Evolutionary conservation across 352 stramenopile species (phyloP).

Genomic region (Phytopythium boreale): DNA sequence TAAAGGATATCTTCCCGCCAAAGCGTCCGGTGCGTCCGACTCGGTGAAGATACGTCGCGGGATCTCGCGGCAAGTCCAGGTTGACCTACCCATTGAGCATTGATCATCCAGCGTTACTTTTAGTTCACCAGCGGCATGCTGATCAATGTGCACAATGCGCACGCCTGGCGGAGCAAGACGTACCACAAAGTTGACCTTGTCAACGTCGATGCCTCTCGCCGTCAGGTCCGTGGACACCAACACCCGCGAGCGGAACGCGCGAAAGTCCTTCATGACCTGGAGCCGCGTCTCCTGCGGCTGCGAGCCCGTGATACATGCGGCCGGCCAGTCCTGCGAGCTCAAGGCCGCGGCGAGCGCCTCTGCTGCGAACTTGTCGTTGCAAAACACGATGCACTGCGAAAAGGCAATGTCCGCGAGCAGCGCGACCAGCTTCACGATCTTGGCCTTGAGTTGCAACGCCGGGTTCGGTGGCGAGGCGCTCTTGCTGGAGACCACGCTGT

Average conservation of each 20-base stretch:
- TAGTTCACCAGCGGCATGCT: too few species aligned
- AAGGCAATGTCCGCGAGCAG: slow-evolving; percentile 71
- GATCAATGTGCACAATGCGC: not conserved
- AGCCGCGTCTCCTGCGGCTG: slow-evolving; percentile 59
- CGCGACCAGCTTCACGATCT: slow-evolving; percentile 46
- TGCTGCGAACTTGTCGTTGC: slow-evolving; percentile 79
- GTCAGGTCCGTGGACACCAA: slow-evolving; percentile 79
- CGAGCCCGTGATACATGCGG: slow-evolving; percentile 62
- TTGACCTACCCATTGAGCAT: slow-evolving; percentile 45
- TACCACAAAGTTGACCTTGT: slow-evolving; percentile 78
- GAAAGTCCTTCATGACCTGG: slow-evolving; percentile 61
- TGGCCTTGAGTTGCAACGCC: slow-evolving; percentile 41
- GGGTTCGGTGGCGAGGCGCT: not conserved
- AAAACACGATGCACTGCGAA: slow-evolving; percentile 82
- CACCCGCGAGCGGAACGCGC: slow-evolving; percentile 44
- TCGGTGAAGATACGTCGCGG: slow-evolving; percentile 76
- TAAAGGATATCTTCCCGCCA: slow-evolving; percentile 66
- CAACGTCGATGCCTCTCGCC: slow-evolving; percentile 70
- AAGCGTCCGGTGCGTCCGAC: slow-evolving; percentile 75
- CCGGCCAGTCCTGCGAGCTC: slow-evolving; percentile 46
- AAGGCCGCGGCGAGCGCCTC: slow-evolving; percentile 61
- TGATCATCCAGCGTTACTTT: not conserved
- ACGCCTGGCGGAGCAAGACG: not conserved
- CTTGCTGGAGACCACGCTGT: slow-evolving; percentile 37
- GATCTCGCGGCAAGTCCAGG: slow-evolving; percentile 65